These are phyloP conservation scores for Hypoxylon sp. DNA, from an alignment of 2,329 filamentous ascomycete species.

Conservation along the genomic window DNA sequence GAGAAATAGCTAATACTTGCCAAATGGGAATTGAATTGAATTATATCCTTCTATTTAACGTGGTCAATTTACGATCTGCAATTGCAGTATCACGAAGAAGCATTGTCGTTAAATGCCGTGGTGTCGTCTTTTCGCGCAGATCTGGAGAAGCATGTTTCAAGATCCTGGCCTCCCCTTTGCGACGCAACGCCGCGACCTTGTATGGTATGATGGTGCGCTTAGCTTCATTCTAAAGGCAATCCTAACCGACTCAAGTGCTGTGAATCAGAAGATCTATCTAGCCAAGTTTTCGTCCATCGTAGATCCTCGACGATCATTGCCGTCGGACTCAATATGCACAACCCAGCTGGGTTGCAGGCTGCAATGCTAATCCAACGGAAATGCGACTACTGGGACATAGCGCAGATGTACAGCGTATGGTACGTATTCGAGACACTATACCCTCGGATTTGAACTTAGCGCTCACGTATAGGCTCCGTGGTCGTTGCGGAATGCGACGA, in stretches of 20 bases:
- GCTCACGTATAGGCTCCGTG: not conserved
- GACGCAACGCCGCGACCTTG: slow-evolving; percentile 10
- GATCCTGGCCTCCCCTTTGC: slow-evolving; percentile 22
- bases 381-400: not conserved
- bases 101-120: not conserved
- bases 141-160: slow-evolving; percentile 33
- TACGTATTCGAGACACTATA: not conserved
- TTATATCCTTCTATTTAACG: not conserved
- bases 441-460: not conserved
- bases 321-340: not conserved
- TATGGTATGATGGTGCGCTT: not conserved
- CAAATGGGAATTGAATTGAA: not conserved
- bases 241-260: slow-evolving; percentile 14
- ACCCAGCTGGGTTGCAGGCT: not conserved
- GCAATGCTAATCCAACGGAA: not conserved
- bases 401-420: not conserved
- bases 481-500: slow-evolving; percentile 3
- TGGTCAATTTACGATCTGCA: not conserved
- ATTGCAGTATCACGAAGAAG: not conserved
- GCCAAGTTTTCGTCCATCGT: slow-evolving; percentile 10
- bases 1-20: not conserved
- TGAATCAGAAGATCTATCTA: slow-evolving; percentile 17
- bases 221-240: slow-evolving; percentile 17
- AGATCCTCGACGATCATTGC: slow-evolving; percentile 17
- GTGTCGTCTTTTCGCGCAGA: not conserved